Evolutionary conservation across 1,139 yeast species (phyloP), one percentile per base, ranked within the genome.

Genomic region (Diutina siamensis): DNA sequence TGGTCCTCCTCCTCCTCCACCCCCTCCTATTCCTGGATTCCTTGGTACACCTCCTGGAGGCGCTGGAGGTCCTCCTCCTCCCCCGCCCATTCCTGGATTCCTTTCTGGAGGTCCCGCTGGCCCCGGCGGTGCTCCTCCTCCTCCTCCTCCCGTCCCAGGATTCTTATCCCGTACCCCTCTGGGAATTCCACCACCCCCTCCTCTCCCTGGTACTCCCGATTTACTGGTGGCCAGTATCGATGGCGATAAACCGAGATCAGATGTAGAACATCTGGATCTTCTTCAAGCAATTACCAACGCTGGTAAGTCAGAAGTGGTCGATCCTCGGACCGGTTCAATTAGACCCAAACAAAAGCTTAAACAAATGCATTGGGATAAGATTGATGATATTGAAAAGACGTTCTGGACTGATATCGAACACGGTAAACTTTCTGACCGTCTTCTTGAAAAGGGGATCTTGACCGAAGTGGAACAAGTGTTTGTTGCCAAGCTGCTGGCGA

Each of bases 311-410:
- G n/a, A 10, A 10, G 13, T 15, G 33, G 21, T 12, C n/a, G 33
- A 38, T 17, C 42, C 32, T 2, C 20, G n/a, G 2, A 15, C 13
- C 2, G 17, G 32, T 2, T 15, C 25, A 20, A 61, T 67, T 15
- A 67, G 82, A 46, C 84, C 94, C 3, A 74, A 74, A 47, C 66
- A 75, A 17, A 82, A 80, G 52, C 69, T 92, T 55, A 92, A 89
- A 60, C 97, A 89, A 57, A 81, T 92, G 72, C 98, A 92, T 59
- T 92, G 97, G 97, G 95, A 89, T 53, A 84, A 78, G 57, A 69
- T 92, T 42, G 82, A 79, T 28, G 64, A 71, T 50, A 79, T 86
- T 42, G 76, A 80, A 41, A 74, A 80, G 41, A 89, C 97, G 0
- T 76, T 92, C 46, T 92, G 98, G 98, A 71, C 71, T n/a, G 76